Conservation (phyloP, 1,139 yeast genomes). For the Yamadazyma triangularis region DNA sequence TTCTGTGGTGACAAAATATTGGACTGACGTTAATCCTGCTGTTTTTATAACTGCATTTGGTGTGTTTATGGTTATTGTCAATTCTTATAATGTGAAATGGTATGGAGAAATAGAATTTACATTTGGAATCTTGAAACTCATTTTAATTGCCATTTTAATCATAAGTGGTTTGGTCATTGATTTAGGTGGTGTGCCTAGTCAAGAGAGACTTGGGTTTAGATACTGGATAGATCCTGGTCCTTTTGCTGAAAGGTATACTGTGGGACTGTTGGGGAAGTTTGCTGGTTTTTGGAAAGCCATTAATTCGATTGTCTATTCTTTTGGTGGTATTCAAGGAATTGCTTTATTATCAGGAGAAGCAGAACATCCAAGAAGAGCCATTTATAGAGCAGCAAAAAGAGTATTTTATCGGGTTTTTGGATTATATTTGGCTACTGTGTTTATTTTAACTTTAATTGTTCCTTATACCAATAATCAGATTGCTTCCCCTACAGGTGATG, state of each 20-base stretch:
- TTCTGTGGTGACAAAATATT: constrained; percentile 37
- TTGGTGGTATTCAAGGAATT: constrained; percentile 52
- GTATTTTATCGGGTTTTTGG: constrained; percentile 66
- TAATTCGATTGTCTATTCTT: constrained; percentile 76
- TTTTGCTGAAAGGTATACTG: constrained; percentile 45
- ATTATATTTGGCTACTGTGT: constrained; percentile 47
- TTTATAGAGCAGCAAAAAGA: constrained; percentile 71
- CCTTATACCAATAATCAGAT: constrained; percentile 34
- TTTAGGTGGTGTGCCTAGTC: constrained; percentile 31
- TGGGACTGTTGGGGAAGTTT: constrained; percentile 58
- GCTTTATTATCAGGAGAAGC: constrained; percentile 89
- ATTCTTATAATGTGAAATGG: constrained; percentile 39
- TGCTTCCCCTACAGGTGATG: constrained; percentile 22
- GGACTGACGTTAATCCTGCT: constrained; percentile 34
- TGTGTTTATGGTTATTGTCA: constrained; percentile 29
- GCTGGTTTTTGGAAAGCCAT: constrained; percentile 70
- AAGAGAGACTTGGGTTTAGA: constrained; percentile 35
- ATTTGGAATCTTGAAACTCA: constrained; percentile 42
- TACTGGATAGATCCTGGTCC: constrained; percentile 44
- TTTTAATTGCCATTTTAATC: constrained; percentile 51
- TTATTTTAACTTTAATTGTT: constrained; percentile 43
- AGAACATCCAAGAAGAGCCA: constrained; percentile 56
- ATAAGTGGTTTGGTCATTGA: constrained; percentile 38
- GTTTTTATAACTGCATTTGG: constrained; percentile 41
- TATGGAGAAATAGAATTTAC: constrained; percentile 43